Evolutionary conservation across 1,139 yeast genomes (phyloP), one percentile per base, ranked within the genome.

Genomic region (Protomyces inouyei): DNA sequence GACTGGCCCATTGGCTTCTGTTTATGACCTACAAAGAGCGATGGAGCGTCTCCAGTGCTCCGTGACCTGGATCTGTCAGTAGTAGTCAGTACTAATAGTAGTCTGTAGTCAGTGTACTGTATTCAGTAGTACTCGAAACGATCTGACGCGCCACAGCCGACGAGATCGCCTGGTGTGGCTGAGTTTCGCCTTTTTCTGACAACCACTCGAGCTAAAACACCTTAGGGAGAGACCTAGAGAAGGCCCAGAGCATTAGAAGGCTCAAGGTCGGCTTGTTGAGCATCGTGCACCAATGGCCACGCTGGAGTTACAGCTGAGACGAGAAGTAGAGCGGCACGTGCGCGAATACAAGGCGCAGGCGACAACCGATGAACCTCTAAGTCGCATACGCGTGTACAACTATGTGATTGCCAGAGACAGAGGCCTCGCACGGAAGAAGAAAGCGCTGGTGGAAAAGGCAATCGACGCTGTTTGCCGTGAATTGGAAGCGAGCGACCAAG

Each of bases 401-500:
- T 59, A 59, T 25, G 54, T 59, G 10, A 55, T 52, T 32, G 63
- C 40, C 21, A 36, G 40, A 21, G 63, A 59, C 35, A 36, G 53
- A 3, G 36, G 28, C 21, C 45, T 59, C n/a, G 63, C 63, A 8
- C 28, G 63, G 16, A 59, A 59, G 53, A 59, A 59, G 35, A 59
- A 59, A 23, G 52, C 46, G 21, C 63, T 52, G 36, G 43, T 59
- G 14, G 53, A 52, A 14, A 59, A 59, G 14, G 43, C 54, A 43
- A 59, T 59, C 6, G 63, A 59, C 23, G 43, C 53, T 3, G 63
- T 59, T 14, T 59, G 63, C 43, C 28, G 45, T 9, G 63, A 59
- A 6, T 2, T 59, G 32, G 63, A 59, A 23, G 35, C 37, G 25
- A 43, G 10, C 48, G 48, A 43, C 28, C 48, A 43, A 18, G 23